Conservation (phyloP, 306 rosid species). For the Cicer chorassanicum region DNA sequence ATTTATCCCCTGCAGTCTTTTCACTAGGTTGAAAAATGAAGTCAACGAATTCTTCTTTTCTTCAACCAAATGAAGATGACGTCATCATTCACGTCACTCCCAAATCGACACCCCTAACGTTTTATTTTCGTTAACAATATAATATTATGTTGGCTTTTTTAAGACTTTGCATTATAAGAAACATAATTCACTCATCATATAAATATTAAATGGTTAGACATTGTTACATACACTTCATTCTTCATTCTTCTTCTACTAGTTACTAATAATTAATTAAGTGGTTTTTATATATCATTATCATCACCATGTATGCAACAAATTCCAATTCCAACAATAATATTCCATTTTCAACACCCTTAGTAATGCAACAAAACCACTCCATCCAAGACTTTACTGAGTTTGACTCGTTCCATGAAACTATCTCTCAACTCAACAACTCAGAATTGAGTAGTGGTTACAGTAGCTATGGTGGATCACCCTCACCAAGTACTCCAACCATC, state of each 20-base stretch:
- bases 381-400: constrained; percentile 28
- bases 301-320: constrained; percentile 58
- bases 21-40: constrained; percentile 3
- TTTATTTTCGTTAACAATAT: not conserved
- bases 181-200: constrained; percentile 28
- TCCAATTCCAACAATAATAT: not conserved
- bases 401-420: constrained; percentile 49
- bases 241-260: not conserved
- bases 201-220: constrained; percentile 47
- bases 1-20: not conserved
- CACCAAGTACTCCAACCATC: constrained; percentile 46
- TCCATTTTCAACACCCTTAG: constrained; percentile 36
- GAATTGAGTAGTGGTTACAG: constrained; percentile 62
- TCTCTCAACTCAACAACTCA: constrained; percentile 47
- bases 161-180: not conserved
- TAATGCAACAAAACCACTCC: constrained; percentile 11
- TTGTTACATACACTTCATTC: not conserved
- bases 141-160: not conserved
- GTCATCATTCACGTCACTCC: constrained; percentile 68
- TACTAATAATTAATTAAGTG: not conserved
- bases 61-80: constrained; percentile 38
- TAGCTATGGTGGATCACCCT: constrained; percentile 56
- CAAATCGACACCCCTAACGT: constrained; percentile 12
- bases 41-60: constrained; percentile 60
- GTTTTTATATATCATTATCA: not conserved